Conservation (phyloP, 2,329 filamentous ascomycete species). For the Fusarium graminum region DNA sequence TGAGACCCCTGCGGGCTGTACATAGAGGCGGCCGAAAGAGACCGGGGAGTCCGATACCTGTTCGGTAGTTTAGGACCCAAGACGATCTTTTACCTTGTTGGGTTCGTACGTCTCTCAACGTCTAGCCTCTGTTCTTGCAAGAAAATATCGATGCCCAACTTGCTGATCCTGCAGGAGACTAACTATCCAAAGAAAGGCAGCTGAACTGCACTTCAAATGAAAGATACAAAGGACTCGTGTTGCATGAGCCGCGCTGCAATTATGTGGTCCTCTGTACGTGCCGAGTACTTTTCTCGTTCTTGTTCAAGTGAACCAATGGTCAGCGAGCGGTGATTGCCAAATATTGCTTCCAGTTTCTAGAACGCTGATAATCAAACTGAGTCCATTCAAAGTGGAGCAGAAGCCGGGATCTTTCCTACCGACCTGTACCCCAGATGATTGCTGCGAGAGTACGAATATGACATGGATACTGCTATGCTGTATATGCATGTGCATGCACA, state of each 20-base stretch:
- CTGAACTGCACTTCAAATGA: not conserved
- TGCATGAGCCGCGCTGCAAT: not conserved
- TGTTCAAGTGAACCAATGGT: not conserved
- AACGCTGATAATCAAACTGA: conserved; percentile 43
- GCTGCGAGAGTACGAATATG: too few relatives aligned
- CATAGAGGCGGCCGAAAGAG: conserved; percentile 18
- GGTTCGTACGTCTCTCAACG: conserved; percentile 16
- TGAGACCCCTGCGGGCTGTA: too few relatives aligned
- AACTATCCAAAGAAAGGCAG: not conserved
- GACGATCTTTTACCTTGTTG: conserved; percentile 27
- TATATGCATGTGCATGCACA: not conserved
- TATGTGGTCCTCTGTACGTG: not conserved
- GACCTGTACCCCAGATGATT: conserved; percentile 2
- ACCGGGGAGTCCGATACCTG: conserved; percentile 12
- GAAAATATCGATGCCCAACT: conserved; percentile 21
- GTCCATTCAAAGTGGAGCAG: conserved; percentile 39
- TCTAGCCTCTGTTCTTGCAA: conserved; percentile 6
- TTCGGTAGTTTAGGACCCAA: conserved; percentile 20
- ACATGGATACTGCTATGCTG: conserved; percentile 23
- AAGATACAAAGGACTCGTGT: conserved; percentile 3
- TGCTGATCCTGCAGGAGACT: conserved; percentile 14
- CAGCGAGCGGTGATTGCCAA: conserved; percentile 14
- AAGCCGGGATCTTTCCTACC: conserved; percentile 25
- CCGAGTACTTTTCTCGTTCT: not conserved
- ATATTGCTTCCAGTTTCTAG: conserved; percentile 21